These are phyloP conservation scores for Ascochyta viciae-villosae DNA, from an alignment of 2,329 filamentous ascomycete genomes.

Conservation along the genomic window DNA sequence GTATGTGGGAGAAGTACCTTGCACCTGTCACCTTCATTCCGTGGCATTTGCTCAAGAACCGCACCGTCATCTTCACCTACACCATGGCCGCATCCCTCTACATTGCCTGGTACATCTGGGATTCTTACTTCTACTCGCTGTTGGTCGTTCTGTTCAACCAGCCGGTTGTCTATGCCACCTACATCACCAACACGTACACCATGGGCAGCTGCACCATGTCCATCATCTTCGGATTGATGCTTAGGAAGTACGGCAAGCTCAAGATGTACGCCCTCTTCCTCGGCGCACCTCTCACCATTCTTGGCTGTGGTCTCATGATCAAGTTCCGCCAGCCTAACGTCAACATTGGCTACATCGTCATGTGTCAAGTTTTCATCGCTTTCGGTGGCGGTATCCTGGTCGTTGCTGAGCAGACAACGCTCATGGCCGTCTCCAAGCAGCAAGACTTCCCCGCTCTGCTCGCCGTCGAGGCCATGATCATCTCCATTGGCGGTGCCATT, in stretches of 20 bases:
- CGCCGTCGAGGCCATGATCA: slow-evolving; percentile 64
- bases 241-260: slow-evolving; percentile 41
- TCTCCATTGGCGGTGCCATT: slow-evolving; percentile 60
- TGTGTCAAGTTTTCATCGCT: slow-evolving; percentile 47
- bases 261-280: slow-evolving; percentile 39
- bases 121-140: slow-evolving; percentile 52
- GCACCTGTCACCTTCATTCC: slow-evolving; percentile 54
- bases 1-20: slow-evolving; percentile 50
- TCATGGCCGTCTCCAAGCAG: slow-evolving; percentile 45
- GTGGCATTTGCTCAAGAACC: slow-evolving; percentile 57
- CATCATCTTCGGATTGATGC: slow-evolving; percentile 37
- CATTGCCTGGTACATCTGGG: slow-evolving; percentile 49
- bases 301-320: slow-evolving; percentile 49
- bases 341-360: slow-evolving; percentile 44
- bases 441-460: slow-evolving; percentile 43
- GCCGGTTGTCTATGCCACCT: slow-evolving; percentile 42
- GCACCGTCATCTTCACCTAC: slow-evolving; percentile 62
- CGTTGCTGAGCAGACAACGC: slow-evolving; percentile 43
- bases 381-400: slow-evolving; percentile 45
- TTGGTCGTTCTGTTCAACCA: slow-evolving; percentile 51
- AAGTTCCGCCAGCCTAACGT: slow-evolving; percentile 46
- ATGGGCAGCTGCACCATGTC: slow-evolving; percentile 45
- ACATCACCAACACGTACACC: slow-evolving; percentile 52
- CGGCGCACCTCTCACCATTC: slow-evolving; percentile 41
- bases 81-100: slow-evolving; percentile 53